These are phyloP conservation scores for Lomentospora prolificans DNA, from an alignment of 2,329 filamentous ascomycete species.

Conservation along the genomic window DNA sequence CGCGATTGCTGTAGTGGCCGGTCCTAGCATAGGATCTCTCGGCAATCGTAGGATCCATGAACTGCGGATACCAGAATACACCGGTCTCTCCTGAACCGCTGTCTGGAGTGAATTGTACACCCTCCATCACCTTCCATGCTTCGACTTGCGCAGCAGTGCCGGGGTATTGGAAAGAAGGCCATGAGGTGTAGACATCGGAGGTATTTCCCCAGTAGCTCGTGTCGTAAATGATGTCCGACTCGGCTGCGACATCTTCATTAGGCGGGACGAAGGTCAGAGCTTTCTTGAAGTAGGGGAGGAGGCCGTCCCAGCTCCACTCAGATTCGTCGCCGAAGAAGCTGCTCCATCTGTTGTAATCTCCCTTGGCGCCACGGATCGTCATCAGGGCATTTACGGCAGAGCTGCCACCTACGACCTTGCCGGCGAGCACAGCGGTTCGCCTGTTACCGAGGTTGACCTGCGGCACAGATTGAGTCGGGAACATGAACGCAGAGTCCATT, in stretches of 20 bases:
- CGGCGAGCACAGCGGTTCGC: constrained; percentile 9
- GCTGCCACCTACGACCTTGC: constrained; percentile 23
- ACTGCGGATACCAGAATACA: constrained; percentile 31
- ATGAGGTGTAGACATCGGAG: constrained; percentile 25
- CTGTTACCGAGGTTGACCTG: constrained; percentile 12
- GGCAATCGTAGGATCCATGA: constrained; percentile 26
- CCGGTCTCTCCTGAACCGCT: constrained; percentile 28
- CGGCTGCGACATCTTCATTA: constrained; percentile 13
- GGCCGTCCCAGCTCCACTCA: constrained; percentile 16
- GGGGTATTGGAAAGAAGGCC: constrained; percentile 29
- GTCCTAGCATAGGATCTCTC: constrained; percentile 29
- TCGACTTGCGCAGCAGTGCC: constrained; percentile 21
- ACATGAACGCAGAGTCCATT: constrained; percentile 7
- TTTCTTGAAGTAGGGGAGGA: constrained; percentile 19
- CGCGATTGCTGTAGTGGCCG: constrained; percentile 19
- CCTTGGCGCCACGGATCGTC: constrained; percentile 21
- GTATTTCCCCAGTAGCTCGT: constrained; percentile 26
- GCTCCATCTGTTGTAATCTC: constrained; percentile 21
- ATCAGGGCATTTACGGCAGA: constrained; percentile 27
- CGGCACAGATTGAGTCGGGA: constrained; percentile 11
- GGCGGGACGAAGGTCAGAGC: constrained; percentile 18
- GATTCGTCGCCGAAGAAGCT: constrained; percentile 19
- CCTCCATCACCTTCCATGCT: constrained; percentile 26
- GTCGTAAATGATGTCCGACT: constrained; percentile 19
- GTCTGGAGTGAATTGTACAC: constrained; percentile 27